Percentiles rank a stretch among this genome's conserved stretches.
These are phyloP conservation scores for Rhodomyrtus tomentosa DNA, from an alignment of 345 rosid species.

Conservation along the genomic window DNA sequence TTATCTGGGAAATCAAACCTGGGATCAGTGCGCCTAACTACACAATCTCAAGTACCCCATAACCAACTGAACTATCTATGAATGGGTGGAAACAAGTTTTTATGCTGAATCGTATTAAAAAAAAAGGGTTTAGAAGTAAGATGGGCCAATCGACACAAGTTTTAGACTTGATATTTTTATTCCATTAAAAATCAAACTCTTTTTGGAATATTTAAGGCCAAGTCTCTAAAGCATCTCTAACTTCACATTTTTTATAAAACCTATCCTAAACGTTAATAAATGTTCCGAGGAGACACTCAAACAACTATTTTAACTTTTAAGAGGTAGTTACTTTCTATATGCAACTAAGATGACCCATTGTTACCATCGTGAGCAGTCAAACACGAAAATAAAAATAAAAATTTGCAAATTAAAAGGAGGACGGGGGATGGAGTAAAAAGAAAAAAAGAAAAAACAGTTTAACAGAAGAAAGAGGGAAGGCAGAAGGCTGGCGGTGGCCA, in stretches of 20 bases:
- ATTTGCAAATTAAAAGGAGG: background rate
- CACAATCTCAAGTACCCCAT: too few relatives aligned
- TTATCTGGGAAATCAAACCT: too few relatives aligned
- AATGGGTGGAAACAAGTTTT: background rate
- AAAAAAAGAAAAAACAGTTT: background rate
- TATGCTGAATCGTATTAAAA: rapidly evolving
- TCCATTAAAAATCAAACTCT: background rate
- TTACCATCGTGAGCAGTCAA: background rate
- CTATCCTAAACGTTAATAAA: background rate
- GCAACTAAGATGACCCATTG: background rate
- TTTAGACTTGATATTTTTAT: background rate
- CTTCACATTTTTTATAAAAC: background rate
- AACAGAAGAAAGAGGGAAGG: background rate
- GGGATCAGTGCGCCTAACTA: too few relatives aligned
- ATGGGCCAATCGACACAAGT: background rate
- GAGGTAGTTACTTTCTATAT: background rate
- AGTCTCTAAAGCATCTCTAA: background rate
- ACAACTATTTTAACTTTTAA: background rate
- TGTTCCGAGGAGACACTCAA: background rate
- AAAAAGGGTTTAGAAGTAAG: background rate
- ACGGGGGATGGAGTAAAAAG: background rate
- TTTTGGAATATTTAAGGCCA: background rate
- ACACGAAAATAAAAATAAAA: background rate
- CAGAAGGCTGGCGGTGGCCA: background rate
- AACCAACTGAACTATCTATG: too few relatives aligned